Evolutionary conservation across 2,329 filamentous ascomycete genomes (phyloP), one percentile per base, ranked within the genome.

Genomic region (Alternaria dauci): DNA sequence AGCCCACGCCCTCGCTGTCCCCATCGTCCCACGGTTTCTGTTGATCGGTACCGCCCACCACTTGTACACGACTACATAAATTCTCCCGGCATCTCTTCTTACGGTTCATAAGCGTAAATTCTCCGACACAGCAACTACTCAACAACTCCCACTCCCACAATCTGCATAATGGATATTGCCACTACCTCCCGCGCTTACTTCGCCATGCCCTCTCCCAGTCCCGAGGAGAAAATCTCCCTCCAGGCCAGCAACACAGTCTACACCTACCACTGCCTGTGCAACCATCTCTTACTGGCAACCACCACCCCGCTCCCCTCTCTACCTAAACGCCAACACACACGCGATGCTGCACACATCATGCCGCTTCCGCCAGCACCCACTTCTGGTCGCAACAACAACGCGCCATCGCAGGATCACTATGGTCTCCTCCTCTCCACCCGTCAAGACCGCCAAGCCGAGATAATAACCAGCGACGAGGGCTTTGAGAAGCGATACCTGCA

Each of bases 221-320:
- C 71, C 5, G 64, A 67, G 14, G 71, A 75, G 57, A 74, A 77
- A 46, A 73, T 77, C 60, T 73, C 72, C 55, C 72, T 78, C 54
- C 72, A 75, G 47, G 69, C 74, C 58, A 70, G 68, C 58, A 71
- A 71, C 68, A 75, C 74, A 53, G 74, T 85, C 63, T 78, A 84
- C 75, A 86, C 84, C 60, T 87, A 87, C 77, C 85, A 87, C 79
- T 91, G 89, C 82, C 83, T 89, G 73, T 91, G 89, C 83, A 87
- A 82, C 46, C 84, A 88, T 68, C 84, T 91, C 63, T 79, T 91
- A 55, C 82, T 91, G 63, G 84, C 87, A 23, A 88, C 82, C 44
- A 86, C 85, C 1, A 83, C 85, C 38, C 74, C 81, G 2, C 79
- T 91, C 47, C 62, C 79, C 28, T 66, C 77, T 0, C 81, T 90